phyloP scores from a whole-genome alignment of 306 rosid genomes.

The Carpinus fangiana region DNA sequence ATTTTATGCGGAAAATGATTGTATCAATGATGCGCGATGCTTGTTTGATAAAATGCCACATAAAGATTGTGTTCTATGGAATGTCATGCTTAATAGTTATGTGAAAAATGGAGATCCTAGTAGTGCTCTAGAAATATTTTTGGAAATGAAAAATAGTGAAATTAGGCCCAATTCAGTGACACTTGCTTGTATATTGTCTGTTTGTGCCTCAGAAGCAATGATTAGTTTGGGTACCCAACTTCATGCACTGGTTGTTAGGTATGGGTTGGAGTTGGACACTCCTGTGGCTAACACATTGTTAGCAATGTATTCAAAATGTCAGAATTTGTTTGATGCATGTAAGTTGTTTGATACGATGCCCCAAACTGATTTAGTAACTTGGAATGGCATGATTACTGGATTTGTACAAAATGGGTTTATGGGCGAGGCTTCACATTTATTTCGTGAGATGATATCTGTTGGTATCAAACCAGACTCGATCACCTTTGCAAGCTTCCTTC shows the following conservation, averaged over 20 bases:
- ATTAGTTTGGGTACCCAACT: slow-evolving; percentile 61
- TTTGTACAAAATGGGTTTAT: slow-evolving; percentile 67
- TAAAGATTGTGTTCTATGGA: slow-evolving; percentile 68
- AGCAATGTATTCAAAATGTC: slow-evolving; percentile 68
- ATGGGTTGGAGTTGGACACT: slow-evolving; percentile 59
- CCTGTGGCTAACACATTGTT: slow-evolving; percentile 63
- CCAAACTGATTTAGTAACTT: slow-evolving; percentile 57
- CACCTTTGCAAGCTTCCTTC: slow-evolving; percentile 76
- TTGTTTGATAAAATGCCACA: slow-evolving; percentile 67
- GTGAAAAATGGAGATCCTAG: slow-evolving; percentile 53
- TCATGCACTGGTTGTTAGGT: slow-evolving; percentile 58
- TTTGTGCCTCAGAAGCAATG: slow-evolving; percentile 57
- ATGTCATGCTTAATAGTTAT: slow-evolving; percentile 78
- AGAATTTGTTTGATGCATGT: slow-evolving; percentile 44
- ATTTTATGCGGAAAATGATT: slow-evolving; percentile 62
- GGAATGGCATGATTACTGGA: slow-evolving; percentile 78
- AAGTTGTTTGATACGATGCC: slow-evolving; percentile 52
- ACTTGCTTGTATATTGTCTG: slow-evolving; percentile 54
- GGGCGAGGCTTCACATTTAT: slow-evolving; percentile 49
- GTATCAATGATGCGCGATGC: slow-evolving; percentile 51
- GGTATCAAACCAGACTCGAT: slow-evolving; percentile 60
- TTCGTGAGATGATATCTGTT: slow-evolving; percentile 54
- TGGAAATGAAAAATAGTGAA: slow-evolving; percentile 48
- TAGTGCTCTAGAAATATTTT: slow-evolving; percentile 47
- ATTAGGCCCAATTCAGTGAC: slow-evolving; percentile 57